Evolutionary conservation across 1,284 basidiomycete genomes (phyloP), one percentile per base, ranked within the genome.

Genomic region (Cyathus olla): DNA sequence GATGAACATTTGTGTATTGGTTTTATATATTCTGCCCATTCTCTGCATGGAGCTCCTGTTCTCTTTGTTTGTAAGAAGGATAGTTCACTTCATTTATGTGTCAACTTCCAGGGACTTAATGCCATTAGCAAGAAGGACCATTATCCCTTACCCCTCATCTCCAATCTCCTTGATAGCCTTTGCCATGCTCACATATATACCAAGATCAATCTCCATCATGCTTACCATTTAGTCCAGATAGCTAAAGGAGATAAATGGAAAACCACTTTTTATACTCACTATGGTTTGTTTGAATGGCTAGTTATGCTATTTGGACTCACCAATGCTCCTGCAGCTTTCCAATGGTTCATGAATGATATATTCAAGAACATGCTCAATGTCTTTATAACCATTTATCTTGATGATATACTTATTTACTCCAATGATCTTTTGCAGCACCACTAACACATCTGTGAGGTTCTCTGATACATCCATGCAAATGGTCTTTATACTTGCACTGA

Each of bases 41-140:
- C 62, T 4, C 39, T 44, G n/a, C 51, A 57, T 24, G 53, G 62
- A 17, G 56, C 56, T 21, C 62, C 60, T 26, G 50, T 64, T 1
- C 50, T 64, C 13, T 64, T 64, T 46, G 50, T 51, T 17, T 26
- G 47, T 22, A 64, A 64, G 56, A 61, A 61, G 49, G 62, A 61
- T 46, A 51, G 60, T 17, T 42, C 56, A 10, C 53, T 61, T 19
- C 52, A 53, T 15, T 46, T 48, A 21, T 61, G 51, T 26, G 50
- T 64, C 35, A 37, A 64, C 22, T 56, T 58, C 17, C 47, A 42
- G 10, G 56, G 56, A 24, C 51, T 64, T 24, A 57, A 61, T 47
- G 29, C 56, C 19, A 55, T 64, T 53, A 40, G 49, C 19, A 40
- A 65, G 57, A 53, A 52, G 31, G 42, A 49, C 47, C 19, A 57